These are phyloP conservation scores for Stagonosporopsis chrysanthemi DNA, from an alignment of 2,329 filamentous ascomycete species.

Conservation along the genomic window DNA sequence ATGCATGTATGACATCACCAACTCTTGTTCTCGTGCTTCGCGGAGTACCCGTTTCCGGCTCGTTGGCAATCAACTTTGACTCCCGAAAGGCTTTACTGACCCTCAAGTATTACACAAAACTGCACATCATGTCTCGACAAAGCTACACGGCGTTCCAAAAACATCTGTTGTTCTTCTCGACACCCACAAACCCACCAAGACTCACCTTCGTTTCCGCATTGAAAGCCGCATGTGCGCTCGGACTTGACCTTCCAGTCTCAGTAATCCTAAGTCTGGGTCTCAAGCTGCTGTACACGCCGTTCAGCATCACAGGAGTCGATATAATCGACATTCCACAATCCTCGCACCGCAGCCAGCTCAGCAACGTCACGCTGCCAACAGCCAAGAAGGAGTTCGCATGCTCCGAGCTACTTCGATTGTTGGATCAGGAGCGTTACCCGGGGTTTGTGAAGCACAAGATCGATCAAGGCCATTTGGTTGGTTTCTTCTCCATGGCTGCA, in stretches of 20 bases:
- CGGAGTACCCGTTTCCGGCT: slow-evolving; percentile 69
- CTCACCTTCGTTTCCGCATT: slow-evolving; percentile 31
- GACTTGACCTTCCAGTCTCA: slow-evolving; percentile 33
- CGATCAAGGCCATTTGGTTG: slow-evolving; percentile 31
- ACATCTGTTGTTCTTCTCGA: slow-evolving; percentile 35
- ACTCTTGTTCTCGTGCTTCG: slow-evolving; percentile 76
- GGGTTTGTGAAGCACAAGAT: slow-evolving; percentile 27
- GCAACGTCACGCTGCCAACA: slow-evolving; percentile 12
- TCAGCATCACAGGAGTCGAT: slow-evolving; percentile 26
- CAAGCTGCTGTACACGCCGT: slow-evolving; percentile 28
- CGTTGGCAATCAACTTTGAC: neutral
- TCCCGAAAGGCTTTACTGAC: neutral
- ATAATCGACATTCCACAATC: slow-evolving; percentile 27
- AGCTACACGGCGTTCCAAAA: slow-evolving; percentile 31
- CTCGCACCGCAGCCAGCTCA: slow-evolving; percentile 28
- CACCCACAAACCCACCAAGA: slow-evolving; percentile 26
- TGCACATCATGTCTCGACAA: slow-evolving; percentile 21
- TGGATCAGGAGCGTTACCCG: slow-evolving; percentile 11
- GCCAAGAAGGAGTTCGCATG: slow-evolving; percentile 28
- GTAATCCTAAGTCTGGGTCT: slow-evolving; percentile 29
- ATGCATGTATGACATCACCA: slow-evolving; percentile 73
- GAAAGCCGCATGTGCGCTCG: slow-evolving; percentile 26
- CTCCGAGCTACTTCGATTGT: slow-evolving; percentile 24
- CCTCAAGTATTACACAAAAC: neutral
- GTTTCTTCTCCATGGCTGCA: slow-evolving; percentile 35